Evolutionary conservation across 2,329 filamentous ascomycete genomes (phyloP), one percentile per base, ranked within the genome.

Genomic region (Colletotrichum spaethianum): DNA sequence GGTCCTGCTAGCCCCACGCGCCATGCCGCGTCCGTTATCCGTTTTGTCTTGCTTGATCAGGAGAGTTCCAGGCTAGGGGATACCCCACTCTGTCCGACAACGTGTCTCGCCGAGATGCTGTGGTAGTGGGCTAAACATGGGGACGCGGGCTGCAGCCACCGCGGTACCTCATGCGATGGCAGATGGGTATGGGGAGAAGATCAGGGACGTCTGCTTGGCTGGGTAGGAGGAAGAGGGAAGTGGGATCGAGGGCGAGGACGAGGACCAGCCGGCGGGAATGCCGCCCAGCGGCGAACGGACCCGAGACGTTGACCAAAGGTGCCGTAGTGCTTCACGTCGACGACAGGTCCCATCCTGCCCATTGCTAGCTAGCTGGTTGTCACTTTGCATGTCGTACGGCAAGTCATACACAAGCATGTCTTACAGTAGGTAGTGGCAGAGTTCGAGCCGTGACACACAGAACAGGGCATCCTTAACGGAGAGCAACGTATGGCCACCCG

Each of bases 31-130:
- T 55, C 52, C 28, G 11, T 36, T 36, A 56, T 38, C 52, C 0
- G 52, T 33, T 9, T 38, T 28, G 50, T 67, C 50, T 64, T 36
- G 42, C 44, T 69, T 42, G 42, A 16, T 48, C 42, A 18, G 44
- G 9, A 26, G 20, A 50, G 31, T n/a, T 52, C 18, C n/a, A 63
- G 44, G 14, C 42, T 33, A 14, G 40, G 7, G 64, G 31, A 42
- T 26, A 20, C 42, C 44, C 61, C 67, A 52, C 52, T 59, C 46
- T 28, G 20, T 18, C 26, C 26, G 60, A 55, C 44, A 66, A 70
- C 44, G 44, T 60, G 52, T 70, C 62, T 66, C 53, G 36, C 12
- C 44, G 36, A 59, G 42, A 60, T 36, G 44, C 44, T 36, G 26
- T 66, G 52, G 14, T 38, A 36, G 50, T 40, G 40, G 38, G 23